Evolutionary conservation across 768 basidiomycete genomes (phyloP).

Genomic region (Hypholoma sublateritium): DNA sequence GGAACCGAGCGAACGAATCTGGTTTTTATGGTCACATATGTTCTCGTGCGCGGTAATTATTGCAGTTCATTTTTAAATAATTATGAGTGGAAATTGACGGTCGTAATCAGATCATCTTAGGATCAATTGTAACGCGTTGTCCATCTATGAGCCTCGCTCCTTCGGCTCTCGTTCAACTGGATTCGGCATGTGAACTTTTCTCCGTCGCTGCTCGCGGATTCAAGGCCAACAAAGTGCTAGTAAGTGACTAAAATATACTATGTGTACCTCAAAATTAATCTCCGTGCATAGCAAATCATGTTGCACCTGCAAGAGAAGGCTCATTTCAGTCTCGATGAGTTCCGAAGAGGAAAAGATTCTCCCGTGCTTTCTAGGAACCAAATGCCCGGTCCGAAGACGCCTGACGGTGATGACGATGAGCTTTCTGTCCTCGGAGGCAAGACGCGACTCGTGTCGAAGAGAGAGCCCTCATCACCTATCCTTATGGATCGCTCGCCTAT

Average conservation of each 20-base stretch:
- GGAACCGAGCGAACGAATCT: slow-evolving; percentile 62
- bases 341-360: slow-evolving; percentile 54
- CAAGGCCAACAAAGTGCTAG: slow-evolving; percentile 63
- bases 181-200: slow-evolving; percentile 75
- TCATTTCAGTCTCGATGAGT: slow-evolving; percentile 63
- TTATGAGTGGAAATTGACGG: background rate
- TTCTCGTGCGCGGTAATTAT: slow-evolving; percentile 64
- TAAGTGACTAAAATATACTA: slow-evolving; percentile 26
- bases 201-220: slow-evolving; percentile 68
- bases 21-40: slow-evolving; percentile 63
- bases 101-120: slow-evolving; percentile 57
- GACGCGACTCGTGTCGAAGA: slow-evolving; percentile 64
- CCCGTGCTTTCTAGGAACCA: slow-evolving; percentile 36
- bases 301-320: slow-evolving; percentile 62
- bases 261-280: background rate
- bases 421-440: slow-evolving; percentile 63
- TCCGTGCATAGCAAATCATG: slow-evolving; percentile 55
- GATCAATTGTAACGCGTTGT: slow-evolving; percentile 75
- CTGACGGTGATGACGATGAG: slow-evolving; percentile 60
- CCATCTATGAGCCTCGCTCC: slow-evolving; percentile 79
- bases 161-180: slow-evolving; percentile 70
- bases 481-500: slow-evolving; percentile 65
- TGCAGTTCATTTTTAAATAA: background rate
- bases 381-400: slow-evolving; percentile 35
- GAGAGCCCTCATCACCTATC: slow-evolving; percentile 54